Base-by-base conservation (phyloP, 1,284 basidiomycete species). In the Macrocystidia cucumis region DNA sequence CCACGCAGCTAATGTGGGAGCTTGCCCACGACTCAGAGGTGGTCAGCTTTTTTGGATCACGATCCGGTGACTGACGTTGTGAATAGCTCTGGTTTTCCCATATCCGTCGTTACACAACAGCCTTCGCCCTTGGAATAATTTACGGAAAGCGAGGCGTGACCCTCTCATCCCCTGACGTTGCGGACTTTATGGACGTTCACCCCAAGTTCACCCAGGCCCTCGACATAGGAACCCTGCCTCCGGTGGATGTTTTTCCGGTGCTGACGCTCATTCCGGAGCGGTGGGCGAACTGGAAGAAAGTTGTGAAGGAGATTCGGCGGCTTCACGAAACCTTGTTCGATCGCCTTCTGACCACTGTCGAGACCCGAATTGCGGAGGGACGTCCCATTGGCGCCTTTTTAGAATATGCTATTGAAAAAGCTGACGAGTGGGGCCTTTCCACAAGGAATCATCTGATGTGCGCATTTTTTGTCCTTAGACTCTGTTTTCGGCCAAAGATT, bases 1-100 rank as follows among this genome's bases (percentile, higher is more conserved):
- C 54, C 8, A 43, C 45, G 3, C 62, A 63, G 34, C 44, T 62
- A 7, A 43, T 60, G 48, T 52, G 52, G 31, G 59, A 61, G 18
- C 24, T 57, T 7, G 35, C 54, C 21, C 40, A 46, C 9, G 39
- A 48, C 3, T 58, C 60, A 8, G 49, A 58, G 27, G 59, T 60
- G 43, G 14, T 39, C 47, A 19, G 48, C 23, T 37, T 39, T 18
- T 52, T 19, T 18, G 37, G 48, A 13, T 38, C 39, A 22, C 44
- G 39, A 40, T 43, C 12, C 17, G 25, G 19, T 16, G 11, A 16
- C 29, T 30, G 5, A n/a, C 16, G 16, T 25, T 25, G 25, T 45
- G 30, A 20, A 9, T 29, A 61, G 59, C 37, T 43, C 9, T 56
- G 52, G 34, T 52, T 48, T 29, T 40, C 42, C 13, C 50, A 55